phyloP scores from a whole-genome alignment of 78 protist species.

The Acrasis kona region DNA sequence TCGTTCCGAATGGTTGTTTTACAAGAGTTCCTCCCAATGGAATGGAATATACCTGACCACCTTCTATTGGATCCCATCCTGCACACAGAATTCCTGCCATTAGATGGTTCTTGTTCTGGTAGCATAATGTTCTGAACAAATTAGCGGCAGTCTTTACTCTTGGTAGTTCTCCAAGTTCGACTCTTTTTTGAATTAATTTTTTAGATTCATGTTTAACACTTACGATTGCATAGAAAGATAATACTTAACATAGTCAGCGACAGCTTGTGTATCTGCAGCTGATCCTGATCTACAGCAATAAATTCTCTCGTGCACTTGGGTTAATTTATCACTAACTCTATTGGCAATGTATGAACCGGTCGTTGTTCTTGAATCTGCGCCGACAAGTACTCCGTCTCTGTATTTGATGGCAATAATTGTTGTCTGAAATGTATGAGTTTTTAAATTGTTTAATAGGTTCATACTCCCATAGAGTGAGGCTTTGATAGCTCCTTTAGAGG shows the following conservation, averaged over 20 bases:
- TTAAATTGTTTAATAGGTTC: too few species aligned
- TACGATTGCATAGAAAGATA: constrained; percentile 64
- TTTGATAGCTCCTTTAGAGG: too few species aligned
- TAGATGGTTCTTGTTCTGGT: constrained; percentile 75
- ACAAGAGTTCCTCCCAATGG: constrained; percentile 90
- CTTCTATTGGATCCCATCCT: constrained; percentile 85
- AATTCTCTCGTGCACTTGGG: constrained; percentile 68
- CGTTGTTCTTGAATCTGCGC: constrained; percentile 94
- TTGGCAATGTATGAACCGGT: constrained; percentile 87
- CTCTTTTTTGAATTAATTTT: constrained; percentile 22
- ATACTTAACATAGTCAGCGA: constrained; percentile 67
- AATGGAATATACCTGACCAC: constrained; percentile 77
- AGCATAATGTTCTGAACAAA: constrained; percentile 66
- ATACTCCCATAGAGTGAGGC: too few species aligned
- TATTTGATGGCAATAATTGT: constrained; percentile 92
- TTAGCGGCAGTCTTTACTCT: constrained; percentile 84
- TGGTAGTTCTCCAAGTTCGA: constrained; percentile 70
- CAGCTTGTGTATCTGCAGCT: constrained; percentile 96
- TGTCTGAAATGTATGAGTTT: too few species aligned
- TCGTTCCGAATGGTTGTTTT: constrained; percentile 69
- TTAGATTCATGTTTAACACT: too few species aligned
- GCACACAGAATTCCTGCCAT: constrained; percentile 92
- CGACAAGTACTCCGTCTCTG: constrained; percentile 94
- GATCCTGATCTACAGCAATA: constrained; percentile 94
- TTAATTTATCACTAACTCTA: constrained; percentile 89